These are phyloP conservation scores for Aegilops tauschii DNA, from an alignment of 176 grass and related monocot species.

Conservation along the genomic window DNA sequence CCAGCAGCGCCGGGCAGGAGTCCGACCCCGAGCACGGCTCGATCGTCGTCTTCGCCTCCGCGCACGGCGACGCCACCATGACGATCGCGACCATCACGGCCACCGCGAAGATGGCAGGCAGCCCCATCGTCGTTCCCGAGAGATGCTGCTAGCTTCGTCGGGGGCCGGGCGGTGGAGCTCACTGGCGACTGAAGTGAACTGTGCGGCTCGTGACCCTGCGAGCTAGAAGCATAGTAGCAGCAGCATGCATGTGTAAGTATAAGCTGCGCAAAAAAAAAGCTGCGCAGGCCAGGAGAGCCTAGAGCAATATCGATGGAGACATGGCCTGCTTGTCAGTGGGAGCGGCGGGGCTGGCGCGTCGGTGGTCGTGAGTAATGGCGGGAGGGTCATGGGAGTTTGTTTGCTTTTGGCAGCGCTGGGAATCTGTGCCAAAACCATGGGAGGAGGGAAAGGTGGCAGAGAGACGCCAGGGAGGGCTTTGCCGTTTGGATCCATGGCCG, in stretches of 20 bases:
- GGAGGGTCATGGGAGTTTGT: constrained; percentile 5
- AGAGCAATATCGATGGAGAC: not conserved
- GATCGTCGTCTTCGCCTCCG: constrained; percentile 74
- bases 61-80: not conserved
- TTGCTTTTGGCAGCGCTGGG: constrained; percentile 35
- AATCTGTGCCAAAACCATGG: constrained; percentile 52
- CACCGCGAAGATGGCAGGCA: not conserved
- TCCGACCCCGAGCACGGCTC: constrained; percentile 81
- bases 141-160: not conserved
- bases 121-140: constrained; percentile 12
- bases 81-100: not conserved
- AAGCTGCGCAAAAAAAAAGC: no score
- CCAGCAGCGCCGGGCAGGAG: constrained; percentile 66
- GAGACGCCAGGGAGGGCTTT: not conserved
- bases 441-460: constrained; percentile 40
- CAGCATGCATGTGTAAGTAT: no score
- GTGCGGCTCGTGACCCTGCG: not conserved
- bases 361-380: constrained; percentile 37
- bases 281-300: not conserved
- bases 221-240: not conserved
- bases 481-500: rapidly evolving
- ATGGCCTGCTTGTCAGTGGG: not conserved
- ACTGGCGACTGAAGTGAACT: not conserved
- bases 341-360: not conserved
- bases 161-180: not conserved